Base-by-base conservation (phyloP, 2,329 filamentous ascomycete species). In the Chaetomiaceae sp. region DNA sequence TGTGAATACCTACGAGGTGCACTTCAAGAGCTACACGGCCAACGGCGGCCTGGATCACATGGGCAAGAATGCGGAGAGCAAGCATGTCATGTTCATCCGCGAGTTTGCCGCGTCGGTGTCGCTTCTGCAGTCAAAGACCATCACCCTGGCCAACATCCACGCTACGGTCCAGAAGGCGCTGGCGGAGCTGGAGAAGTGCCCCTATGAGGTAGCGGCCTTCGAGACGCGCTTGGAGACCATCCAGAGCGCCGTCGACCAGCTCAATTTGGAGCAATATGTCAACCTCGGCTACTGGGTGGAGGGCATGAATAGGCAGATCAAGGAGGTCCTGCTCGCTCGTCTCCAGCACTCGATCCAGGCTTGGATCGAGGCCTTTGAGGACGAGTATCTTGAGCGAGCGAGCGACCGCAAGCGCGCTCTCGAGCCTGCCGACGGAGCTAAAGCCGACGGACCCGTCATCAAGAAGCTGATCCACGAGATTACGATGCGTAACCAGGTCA, bases 401-500 rank as follows among this genome's bases (percentile, higher is more conserved):
- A 68, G 79, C 35, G 75, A 78, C 40, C 79, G 71, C 54, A 73
- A 75, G 42, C 73, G 78, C 44, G 81, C 78, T 60, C 68, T 68
- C 8, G 71, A 71, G 9, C 63, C 65, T 12, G 66, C 67, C 4
- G 76, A 78, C 25, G 55, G 57, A 13, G 53, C 59, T 39, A 77
- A 73, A 57, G 70, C 72, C 27, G 76, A 81, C 50, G 70, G 72
- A 3, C 88, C 89, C 0, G 76, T 76, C 3, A 82, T 95, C 70
- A 83, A 80, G 61, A 81, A 79, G 25, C 78, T 95, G 20, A 78
- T 93, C 14, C 89, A 96, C 60, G 93, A 99, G 66, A 86, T 99
- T 48, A 93, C 89, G 5, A 99, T 99, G 89, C 87, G 89, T 27
- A 97, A 97, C 62, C 93, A 99, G 68, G 87, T 96, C 58, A 96